Evolutionary conservation across 306 rosid genomes (phyloP).

Genomic region (Abrus precatorius): DNA sequence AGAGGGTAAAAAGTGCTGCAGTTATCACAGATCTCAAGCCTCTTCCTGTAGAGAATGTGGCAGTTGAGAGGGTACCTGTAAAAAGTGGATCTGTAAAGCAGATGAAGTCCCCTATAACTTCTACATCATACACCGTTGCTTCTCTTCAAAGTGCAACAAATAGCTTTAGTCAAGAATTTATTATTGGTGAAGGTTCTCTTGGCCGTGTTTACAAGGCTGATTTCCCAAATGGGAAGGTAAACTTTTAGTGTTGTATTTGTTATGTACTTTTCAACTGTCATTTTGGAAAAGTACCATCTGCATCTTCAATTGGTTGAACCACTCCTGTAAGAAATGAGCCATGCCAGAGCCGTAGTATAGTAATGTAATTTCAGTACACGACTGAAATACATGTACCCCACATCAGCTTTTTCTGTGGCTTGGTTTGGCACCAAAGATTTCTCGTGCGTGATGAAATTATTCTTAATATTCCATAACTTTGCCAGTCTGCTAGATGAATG

Average conservation of each 20-base stretch:
- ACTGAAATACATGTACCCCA: background rate
- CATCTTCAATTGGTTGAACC: slow-evolving; percentile 1
- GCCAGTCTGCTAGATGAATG: slow-evolving; percentile 1
- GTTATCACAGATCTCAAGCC: slow-evolving; percentile 81
- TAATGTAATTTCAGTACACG: slow-evolving; percentile 4
- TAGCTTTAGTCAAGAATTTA: slow-evolving; percentile 94
- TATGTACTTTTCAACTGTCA: background rate
- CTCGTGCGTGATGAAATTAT: background rate
- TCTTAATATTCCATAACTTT: background rate
- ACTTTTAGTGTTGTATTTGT: slow-evolving; percentile 27
- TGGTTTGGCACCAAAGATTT: background rate
- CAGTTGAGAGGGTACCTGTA: slow-evolving; percentile 66
- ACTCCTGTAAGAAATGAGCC: slow-evolving; percentile 10
- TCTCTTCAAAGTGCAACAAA: slow-evolving; percentile 95
- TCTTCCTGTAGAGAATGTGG: slow-evolving; percentile 77
- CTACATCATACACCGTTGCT: slow-evolving; percentile 87
- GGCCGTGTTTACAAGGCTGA: slow-evolving; percentile 98
- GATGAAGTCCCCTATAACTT: slow-evolving; percentile 91
- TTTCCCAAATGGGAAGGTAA: slow-evolving; percentile 91
- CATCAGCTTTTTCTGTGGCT: background rate
- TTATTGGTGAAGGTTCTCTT: slow-evolving; percentile 97
- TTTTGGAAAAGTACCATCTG: slow-evolving; percentile 21
- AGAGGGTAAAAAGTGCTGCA: slow-evolving; percentile 68
- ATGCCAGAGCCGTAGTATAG: background rate
- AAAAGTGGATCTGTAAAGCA: slow-evolving; percentile 83